phyloP scores from a whole-genome alignment of 2,329 filamentous ascomycete species.

The Colletotrichum kahawae region DNA sequence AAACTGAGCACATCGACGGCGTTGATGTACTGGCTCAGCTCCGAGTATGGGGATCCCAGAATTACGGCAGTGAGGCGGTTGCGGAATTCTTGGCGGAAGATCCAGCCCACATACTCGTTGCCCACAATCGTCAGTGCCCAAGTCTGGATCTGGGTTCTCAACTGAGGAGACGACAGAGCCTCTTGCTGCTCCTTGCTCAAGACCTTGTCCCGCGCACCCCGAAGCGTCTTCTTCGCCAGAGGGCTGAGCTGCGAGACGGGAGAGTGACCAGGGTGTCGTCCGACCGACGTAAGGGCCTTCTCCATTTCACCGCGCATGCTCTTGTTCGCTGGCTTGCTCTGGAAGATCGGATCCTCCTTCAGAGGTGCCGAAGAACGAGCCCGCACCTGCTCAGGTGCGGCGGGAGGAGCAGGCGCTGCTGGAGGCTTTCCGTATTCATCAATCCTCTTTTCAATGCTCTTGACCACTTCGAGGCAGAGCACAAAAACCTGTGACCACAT shows the following conservation, averaged over 20 bases:
- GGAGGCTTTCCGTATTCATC: slow-evolving; percentile 60
- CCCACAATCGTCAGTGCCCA: slow-evolving; percentile 50
- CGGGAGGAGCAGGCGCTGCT: slow-evolving; percentile 33
- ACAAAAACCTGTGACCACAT: slow-evolving; percentile 82
- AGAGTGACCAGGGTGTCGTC: slow-evolving; percentile 52
- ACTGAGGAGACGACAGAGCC: slow-evolving; percentile 52
- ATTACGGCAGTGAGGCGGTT: slow-evolving; percentile 70
- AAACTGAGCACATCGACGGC: slow-evolving; percentile 72
- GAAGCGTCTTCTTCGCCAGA: slow-evolving; percentile 53
- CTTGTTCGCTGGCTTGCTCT: slow-evolving; percentile 38
- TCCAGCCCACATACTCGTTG: slow-evolving; percentile 62
- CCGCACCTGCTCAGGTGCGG: slow-evolving; percentile 36
- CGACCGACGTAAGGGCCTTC: slow-evolving; percentile 48
- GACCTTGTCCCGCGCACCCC: slow-evolving; percentile 51
- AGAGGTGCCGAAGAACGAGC: slow-evolving; percentile 44
- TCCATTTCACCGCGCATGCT: slow-evolving; percentile 50
- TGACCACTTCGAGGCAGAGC: slow-evolving; percentile 72
- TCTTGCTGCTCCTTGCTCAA: slow-evolving; percentile 60
- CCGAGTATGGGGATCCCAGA: slow-evolving; percentile 75
- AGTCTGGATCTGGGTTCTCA: slow-evolving; percentile 53
- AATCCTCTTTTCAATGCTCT: slow-evolving; percentile 70
- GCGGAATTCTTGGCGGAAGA: slow-evolving; percentile 74
- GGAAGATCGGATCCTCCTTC: slow-evolving; percentile 51
- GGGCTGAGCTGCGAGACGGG: slow-evolving; percentile 55
- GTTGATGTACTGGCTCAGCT: slow-evolving; percentile 71